Conservation (phyloP, 805 yeast species). For the Zygosaccharomyces bisporus region DNA sequence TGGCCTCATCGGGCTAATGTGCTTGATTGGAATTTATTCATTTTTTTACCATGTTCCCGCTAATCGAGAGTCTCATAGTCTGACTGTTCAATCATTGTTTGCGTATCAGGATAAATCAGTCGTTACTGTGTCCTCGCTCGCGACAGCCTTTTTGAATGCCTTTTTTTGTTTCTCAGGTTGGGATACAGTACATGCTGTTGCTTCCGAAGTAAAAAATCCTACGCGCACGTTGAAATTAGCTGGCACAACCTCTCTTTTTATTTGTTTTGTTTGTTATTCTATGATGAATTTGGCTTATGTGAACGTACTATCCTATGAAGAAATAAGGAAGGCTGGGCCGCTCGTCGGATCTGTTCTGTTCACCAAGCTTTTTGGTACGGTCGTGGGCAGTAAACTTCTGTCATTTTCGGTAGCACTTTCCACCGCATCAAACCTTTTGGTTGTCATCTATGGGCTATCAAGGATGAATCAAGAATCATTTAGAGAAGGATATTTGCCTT, state of each 20-base stretch:
- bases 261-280: conserved; percentile 47
- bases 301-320: conserved; percentile 50
- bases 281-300: conserved; percentile 55
- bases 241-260: conserved; percentile 51
- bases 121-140: conserved; percentile 44
- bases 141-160: conserved; percentile 55
- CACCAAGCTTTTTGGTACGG: conserved; percentile 51
- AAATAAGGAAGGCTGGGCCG: conserved; percentile 52
- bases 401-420: conserved; percentile 58
- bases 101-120: conserved; percentile 30
- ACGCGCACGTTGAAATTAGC: conserved; percentile 54
- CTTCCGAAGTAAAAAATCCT: conserved; percentile 61
- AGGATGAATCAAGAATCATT: conserved; percentile 64
- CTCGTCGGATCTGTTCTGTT: conserved; percentile 57
- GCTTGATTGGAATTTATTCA: conserved; percentile 56
- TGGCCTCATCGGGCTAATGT: conserved; percentile 49
- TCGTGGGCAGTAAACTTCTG: conserved; percentile 50
- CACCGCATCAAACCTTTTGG: conserved; percentile 60
- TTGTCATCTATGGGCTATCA: conserved; percentile 54
- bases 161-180: conserved; percentile 61
- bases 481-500: conserved; percentile 60
- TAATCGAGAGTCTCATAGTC: background rate
- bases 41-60: conserved; percentile 41
- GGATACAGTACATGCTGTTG: conserved; percentile 57
- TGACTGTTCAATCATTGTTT: conserved; percentile 9